A percentile compares a stretch with the other conserved stretches of the same genome.
Conservation (phyloP, 345 rosid genomes). For the Populus nigra region DNA sequence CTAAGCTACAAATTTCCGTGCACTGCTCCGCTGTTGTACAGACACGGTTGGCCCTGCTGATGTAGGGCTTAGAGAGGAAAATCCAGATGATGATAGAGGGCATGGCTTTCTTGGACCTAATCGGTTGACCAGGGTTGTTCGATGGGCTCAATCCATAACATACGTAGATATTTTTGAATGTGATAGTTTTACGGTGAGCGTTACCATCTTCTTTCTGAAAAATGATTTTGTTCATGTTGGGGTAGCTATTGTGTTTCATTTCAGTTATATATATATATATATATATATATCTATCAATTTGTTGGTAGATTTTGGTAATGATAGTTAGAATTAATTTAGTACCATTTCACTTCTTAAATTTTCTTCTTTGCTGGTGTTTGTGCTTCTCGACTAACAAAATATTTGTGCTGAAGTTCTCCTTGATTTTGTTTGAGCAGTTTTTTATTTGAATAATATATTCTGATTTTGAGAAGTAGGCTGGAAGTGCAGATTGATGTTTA, state of each 20-base stretch:
- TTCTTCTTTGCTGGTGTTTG: background rate
- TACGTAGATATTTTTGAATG: slow-evolving; percentile 68
- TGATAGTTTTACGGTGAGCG: slow-evolving; percentile 65
- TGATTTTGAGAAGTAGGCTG: background rate
- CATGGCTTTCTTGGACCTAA: slow-evolving; percentile 62
- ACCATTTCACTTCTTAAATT: background rate
- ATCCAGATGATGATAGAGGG: slow-evolving; percentile 65
- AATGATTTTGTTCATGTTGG: background rate
- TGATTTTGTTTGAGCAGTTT: background rate
- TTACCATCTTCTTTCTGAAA: background rate
- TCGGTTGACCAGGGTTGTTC: slow-evolving; percentile 47
- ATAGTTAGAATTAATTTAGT: background rate
- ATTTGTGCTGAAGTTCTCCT: background rate
- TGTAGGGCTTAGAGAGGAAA: slow-evolving; percentile 73
- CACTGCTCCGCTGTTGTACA: slow-evolving; percentile 29
- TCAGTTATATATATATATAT: background rate
- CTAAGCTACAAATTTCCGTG: background rate
- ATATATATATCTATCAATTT: background rate
- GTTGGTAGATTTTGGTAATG: background rate
- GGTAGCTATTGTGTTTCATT: background rate
- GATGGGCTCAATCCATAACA: slow-evolving; percentile 94
- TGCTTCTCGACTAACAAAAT: background rate
- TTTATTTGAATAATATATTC: background rate
- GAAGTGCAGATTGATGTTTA: background rate
- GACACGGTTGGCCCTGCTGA: slow-evolving; percentile 74